Base-by-base conservation (phyloP, 192 early-diverging fungal species). In the Coemansia umbellata region DNA sequence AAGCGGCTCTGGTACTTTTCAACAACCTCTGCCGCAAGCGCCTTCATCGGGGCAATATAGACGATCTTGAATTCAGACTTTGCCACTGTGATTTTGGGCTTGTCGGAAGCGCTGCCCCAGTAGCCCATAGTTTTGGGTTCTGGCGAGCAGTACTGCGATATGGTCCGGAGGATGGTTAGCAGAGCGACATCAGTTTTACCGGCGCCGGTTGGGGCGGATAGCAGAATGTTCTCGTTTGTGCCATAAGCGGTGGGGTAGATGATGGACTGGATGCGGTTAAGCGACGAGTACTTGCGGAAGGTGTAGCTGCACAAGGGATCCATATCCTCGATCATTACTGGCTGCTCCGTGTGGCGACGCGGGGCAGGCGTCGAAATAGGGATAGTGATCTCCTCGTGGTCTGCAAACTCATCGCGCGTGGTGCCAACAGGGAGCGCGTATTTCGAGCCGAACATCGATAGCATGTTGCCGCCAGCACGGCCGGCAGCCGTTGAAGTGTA, bases 31-130 rank as follows among this genome's bases (percentile, higher is more conserved):
- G 94, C 91, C 0, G 93, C 96, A 5, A 98, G 74, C 6, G 96
- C 96, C 75, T 98, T 98, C 96, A 97, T 94, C 0, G 93, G 93
- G 5, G 95, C 97, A 8, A 99, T 88, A 63, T 98, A 99, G 1
- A 99, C 84, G 62, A 99, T 96, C 64, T 99, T 99, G 80, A 99
- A 98, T 47, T 93, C 89, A 36, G 89, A 84, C 61, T 85, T 89
- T 13, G 77, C 82, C 53, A 99, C 76, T 4, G 57, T 60, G 17
- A 87, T 79, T 33, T 78, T 60, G 30, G 81, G 58, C 58, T 81
- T 58, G 18, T 22, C 17, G n/a, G 60, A 51, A 2, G 14, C 31
- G 41, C 58, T 57, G 9, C 21, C 22, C 63, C 55, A 63, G 24
- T 37, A 37, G 5, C n/a, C 43, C 27, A 70, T 18, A 21, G 61